Evolutionary conservation across 2,329 filamentous ascomycete genomes (phyloP).

Genomic region (Teratosphaeria viscida): DNA sequence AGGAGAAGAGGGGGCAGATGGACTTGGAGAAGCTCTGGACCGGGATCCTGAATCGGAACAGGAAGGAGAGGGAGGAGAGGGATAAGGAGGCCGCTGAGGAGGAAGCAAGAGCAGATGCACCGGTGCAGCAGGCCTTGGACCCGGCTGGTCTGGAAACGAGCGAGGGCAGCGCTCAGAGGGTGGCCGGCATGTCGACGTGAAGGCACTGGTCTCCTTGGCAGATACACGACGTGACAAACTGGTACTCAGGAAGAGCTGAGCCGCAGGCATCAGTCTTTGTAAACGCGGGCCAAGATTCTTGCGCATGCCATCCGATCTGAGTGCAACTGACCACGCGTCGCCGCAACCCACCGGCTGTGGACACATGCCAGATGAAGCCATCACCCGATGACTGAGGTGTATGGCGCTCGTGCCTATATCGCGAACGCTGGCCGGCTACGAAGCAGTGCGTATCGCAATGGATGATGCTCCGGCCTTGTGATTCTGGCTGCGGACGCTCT

Average conservation of each 20-base stretch:
- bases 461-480: not conserved
- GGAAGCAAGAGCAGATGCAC: not conserved
- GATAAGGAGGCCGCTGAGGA: not conserved
- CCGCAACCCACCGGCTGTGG: not conserved
- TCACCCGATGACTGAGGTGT: not conserved
- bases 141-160: not conserved
- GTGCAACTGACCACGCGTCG: not conserved
- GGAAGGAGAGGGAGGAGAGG: conserved; percentile 14
- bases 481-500: not conserved
- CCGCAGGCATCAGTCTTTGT: not conserved
- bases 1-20: conserved; percentile 57
- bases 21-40: conserved; percentile 57
- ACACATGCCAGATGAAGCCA: not conserved
- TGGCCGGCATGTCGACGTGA: not conserved
- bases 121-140: conserved; percentile 1
- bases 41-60: conserved; percentile 15
- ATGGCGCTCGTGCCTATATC: not conserved
- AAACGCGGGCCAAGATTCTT: not conserved
- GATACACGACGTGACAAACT: not conserved
- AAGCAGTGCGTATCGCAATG: not conserved
- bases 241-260: not conserved
- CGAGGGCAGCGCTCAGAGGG: not conserved
- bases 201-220: not conserved
- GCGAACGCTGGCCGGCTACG: not conserved
- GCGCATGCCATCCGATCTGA: not conserved